Base-by-base conservation (phyloP, 2,329 filamentous ascomycete species). In the Cryphonectria japonica region DNA sequence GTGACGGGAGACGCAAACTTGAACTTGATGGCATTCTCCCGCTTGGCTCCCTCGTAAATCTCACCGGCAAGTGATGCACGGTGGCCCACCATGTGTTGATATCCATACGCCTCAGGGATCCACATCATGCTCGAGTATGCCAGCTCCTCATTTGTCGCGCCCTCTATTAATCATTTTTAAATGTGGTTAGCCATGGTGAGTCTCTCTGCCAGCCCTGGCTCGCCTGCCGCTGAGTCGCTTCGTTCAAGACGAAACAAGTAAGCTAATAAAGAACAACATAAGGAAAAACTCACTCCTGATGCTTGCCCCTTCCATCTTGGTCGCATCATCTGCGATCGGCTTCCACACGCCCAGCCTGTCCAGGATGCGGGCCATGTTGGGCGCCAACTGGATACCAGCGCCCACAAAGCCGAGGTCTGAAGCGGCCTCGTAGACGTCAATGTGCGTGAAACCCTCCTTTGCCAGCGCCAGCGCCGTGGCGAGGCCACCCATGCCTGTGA, bases 321-420 rank as follows among this genome's bases (percentile, higher is more conserved):
- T 72, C 4, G 71, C 71, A 22, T 71, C 71, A 16, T 67, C 66
- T 29, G 71, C 71, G 26, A 72, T 72, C 1, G 71, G 71, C 4
- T 63, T 59, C 71, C 71, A 72, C 4, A 72, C 71, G 1, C 71
- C 71, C 14, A 72, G 71, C 13, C 71, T 63, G 46, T 93, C 90
- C 16, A 96, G 85, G 14, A 96, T 92, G 1, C 92, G 87, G 3
- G 91, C 90, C 86, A 95, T 92, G 75, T 96, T 97, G 0, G 93
- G 93, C 0, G 93, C 92, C 70, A 95, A 85, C 78, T 97, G 93
- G 75, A 96, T 95, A 4, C 93, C 93, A 1, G 93, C 93, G 32
- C 93, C 93, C 0, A 95, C 92, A 76, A 95, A 95, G 7, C 93
- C 93, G 6, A 95, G 85, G 74, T 89, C 87, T 6, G 90, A 88